Evolutionary conservation across 441 rosid genomes (phyloP), one percentile per base, ranked within the genome.

Genomic region (Syzygium malaccense): DNA sequence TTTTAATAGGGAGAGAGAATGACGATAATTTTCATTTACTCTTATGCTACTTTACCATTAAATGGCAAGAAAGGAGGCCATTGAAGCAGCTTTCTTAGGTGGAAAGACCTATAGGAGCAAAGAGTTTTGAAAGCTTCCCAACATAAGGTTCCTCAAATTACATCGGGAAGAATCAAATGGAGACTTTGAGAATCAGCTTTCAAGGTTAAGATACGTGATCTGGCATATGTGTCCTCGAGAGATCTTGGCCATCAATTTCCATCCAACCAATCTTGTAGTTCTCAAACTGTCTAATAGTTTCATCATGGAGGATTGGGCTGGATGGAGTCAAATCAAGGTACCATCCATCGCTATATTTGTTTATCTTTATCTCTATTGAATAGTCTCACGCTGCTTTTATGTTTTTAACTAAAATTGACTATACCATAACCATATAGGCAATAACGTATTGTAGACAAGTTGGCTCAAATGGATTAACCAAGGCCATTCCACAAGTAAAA

Each of bases 1-100:
- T 33, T 0, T 17, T 18, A 0, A 2, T 19, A 6, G 78, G 10
- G 79, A 68, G 79, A 68, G 0, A 32, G 14, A 2, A 18, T 9
- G 45, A 66, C 9, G 23, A 8, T 25, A 18, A n/a, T 17, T 66
- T 58, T 66, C 78, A 5, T 66, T 66, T 66, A 4, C 78, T 8
- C 45, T 66, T 66, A 66, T 66, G 4, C 45, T 66, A n/a, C 14
- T 66, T 32, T 66, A 66, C 0, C 78, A 32, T 66, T 66, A 45
- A 66, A 66, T 66, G 45, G 78, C 78, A 66, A 66, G 41, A 66
- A 66, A 66, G 45, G 13, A 66, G 78, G 45, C 45, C 78, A 66
- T 66, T 66, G 78, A 66, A 66, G 78, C 45, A 66, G 4, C 32
- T 3, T 66, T 25, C 41, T 66, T 66, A 8, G 4, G 4, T 32